Evolutionary conservation across 73 alveolate species (phyloP).

Genomic region (Blepharisma japonicum): DNA sequence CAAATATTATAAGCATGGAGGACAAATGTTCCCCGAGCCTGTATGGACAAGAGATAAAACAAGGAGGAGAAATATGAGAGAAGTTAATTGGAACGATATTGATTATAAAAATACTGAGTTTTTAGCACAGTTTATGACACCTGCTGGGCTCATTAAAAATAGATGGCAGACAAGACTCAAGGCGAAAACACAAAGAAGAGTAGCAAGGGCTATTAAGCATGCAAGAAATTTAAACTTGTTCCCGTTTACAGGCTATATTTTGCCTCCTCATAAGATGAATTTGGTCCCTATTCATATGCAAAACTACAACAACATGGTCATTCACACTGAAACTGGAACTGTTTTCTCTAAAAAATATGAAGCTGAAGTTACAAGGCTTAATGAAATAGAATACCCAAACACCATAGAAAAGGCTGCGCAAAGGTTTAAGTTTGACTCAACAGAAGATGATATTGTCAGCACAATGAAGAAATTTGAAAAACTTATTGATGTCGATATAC

Average conservation of each 20-base stretch:
- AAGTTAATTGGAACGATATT: conserved; percentile 36
- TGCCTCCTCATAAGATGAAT: conserved; percentile 50
- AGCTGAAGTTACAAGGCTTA: neutral
- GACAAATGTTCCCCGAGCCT: conserved; percentile 26
- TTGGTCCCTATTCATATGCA: conserved; percentile 37
- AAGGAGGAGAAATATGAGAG: conserved; percentile 36
- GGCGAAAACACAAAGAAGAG: conserved; percentile 31
- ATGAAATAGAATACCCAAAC: conserved; percentile 28
- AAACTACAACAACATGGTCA: conserved; percentile 30
- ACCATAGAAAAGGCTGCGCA: conserved; percentile 28
- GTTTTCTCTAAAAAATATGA: conserved; percentile 11
- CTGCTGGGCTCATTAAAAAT: conserved; percentile 49
- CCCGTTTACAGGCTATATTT: conserved; percentile 48
- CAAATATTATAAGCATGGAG: conserved; percentile 31
- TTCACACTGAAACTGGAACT: conserved; percentile 15
- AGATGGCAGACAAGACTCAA: conserved; percentile 53
- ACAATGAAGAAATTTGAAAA: conserved; percentile 26
- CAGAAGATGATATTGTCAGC: conserved; percentile 29
- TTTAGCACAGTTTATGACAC: conserved; percentile 50
- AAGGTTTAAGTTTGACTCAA: conserved; percentile 28
- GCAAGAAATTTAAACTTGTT: conserved; percentile 41
- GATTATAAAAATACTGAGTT: conserved; percentile 57
- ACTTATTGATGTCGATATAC: conserved; percentile 19
- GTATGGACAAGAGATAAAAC: conserved; percentile 36
- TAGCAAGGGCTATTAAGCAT: conserved; percentile 39